Base-by-base conservation (phyloP, 2,329 filamentous ascomycete genomes). In the Fusarium siculi region DNA sequence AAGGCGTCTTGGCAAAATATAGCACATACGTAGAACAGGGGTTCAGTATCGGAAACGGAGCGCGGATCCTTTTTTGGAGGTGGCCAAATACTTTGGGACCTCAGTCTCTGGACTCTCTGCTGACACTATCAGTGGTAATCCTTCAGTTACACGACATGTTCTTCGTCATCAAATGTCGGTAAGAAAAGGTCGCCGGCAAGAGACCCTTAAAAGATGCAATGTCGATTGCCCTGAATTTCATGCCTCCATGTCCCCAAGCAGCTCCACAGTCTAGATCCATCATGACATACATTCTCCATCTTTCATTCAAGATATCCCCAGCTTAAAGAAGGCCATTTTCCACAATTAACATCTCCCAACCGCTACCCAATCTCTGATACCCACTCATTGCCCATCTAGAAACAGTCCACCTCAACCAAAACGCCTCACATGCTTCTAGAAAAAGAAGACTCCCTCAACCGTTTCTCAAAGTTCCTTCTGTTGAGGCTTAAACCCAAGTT, bases 201-300 rank as follows among this genome's bases (percentile, higher is more conserved):
- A 32, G 37, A 39, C 34, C 28, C 28, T 34, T 32, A 30, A 47
- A 36, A n/a, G 16, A 59, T n/a, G 34, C 32, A 46, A 49, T 19
- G 32, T 32, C 9, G 8, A 65, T 16, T 58, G 32, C n/a, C 34
- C 37, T 28, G 19, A 28, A 25, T 28, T 64, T 21, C 21, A 46
- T 40, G n/a, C 53, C 34, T 46, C 43, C 32, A 34, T 32, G 3
- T 34, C 11, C 39, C 32, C 36, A 42, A 50, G 25, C 25, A 40
- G 37, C 56, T 55, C 58, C 65, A 63, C 59, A 56, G 50, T 30
- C 34, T 40, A 40, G 23, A 66, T 25, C 53, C 43, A 63, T 71
- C 62, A 71, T 67, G 56, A 58, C 62, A 63, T 54, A 44, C 9
- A 47, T 71, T 68, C 43, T 54, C 69, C 63, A 72, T 72, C 68